Evolutionary conservation across 352 stramenopile genomes (phyloP).

Genomic region (Lagenidium giganteum): DNA sequence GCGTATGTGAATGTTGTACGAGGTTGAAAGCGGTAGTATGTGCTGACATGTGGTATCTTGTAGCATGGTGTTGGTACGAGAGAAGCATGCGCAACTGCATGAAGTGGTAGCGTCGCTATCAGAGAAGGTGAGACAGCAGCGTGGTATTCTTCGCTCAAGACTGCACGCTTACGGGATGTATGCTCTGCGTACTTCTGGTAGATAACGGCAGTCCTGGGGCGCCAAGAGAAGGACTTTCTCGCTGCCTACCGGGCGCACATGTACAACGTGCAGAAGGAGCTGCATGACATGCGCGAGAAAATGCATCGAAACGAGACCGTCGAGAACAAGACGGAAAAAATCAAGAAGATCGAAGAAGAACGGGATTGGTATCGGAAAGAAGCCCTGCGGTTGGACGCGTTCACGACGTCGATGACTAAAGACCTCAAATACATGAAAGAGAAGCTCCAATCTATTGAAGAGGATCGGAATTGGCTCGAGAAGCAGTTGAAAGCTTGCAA

Average conservation of each 20-base stretch:
- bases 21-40: too few relatives aligned
- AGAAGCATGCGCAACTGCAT: slow-evolving; percentile 77
- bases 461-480: slow-evolving; percentile 90
- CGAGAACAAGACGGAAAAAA: slow-evolving; percentile 87
- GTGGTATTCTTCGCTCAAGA: not conserved
- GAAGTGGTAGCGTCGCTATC: slow-evolving; percentile 78
- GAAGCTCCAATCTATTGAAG: slow-evolving; percentile 87
- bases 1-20: slow-evolving; percentile 23
- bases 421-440: slow-evolving; percentile 91
- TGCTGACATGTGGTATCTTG: not conserved
- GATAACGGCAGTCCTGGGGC: slow-evolving; percentile 85
- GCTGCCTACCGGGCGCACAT: slow-evolving; percentile 92
- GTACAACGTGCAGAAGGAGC: slow-evolving; percentile 94
- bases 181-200: slow-evolving; percentile 2
- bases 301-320: slow-evolving; percentile 86
- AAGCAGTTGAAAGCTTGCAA: slow-evolving; percentile 93
- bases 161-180: not conserved
- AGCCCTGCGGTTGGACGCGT: slow-evolving; percentile 85
- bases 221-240: slow-evolving; percentile 92
- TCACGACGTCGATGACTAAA: slow-evolving; percentile 89
- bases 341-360: slow-evolving; percentile 91
- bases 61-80: slow-evolving; percentile 75
- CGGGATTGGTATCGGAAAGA: slow-evolving; percentile 94
- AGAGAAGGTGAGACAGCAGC: slow-evolving; percentile 47
- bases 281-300: slow-evolving; percentile 88